Evolutionary conservation across 306 rosid species (phyloP), one percentile per base, ranked within the genome.

Genomic region (Acacia confusa): DNA sequence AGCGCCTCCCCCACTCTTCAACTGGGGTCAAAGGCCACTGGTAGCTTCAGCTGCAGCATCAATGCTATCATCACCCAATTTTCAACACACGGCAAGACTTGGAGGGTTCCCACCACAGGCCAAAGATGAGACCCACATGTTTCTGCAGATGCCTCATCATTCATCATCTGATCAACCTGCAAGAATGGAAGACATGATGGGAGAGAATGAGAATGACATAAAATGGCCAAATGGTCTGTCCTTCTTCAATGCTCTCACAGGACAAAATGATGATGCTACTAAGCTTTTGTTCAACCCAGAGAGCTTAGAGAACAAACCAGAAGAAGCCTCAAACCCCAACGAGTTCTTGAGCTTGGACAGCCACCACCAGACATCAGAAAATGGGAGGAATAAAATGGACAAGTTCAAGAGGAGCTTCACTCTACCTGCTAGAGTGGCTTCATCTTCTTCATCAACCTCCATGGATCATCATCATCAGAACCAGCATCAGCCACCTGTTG

Each of bases 201-300:
- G 91, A 28, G 95, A 86, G 80, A 97, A 92, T 65, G 98, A 94
- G 72, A 82, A 50, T 52, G 98, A 96, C 72, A 89, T 96, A 69
- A 96, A 96, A 73, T 96, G 99, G 99, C 99, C 97, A 0, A 96
- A 91, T 69, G 98, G 97, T 0, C 38, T 91, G 88, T 88, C 99
- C 53, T 88, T 96, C 89, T 94, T 92, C 87, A 96, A 86, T 73
- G 97, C 99, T 10, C 89, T 96, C 30, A 96, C 98, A 0, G 99
- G 95, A 47, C 88, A 94, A 53, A 76, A 90, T 0, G 97, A 92
- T 70, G 96, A 93, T 47, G 92, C 96, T 4, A 93, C 96, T 6
- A 95, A 92, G 85, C 94, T 92, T 72, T 70, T 95, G 88, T 93
- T 95, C 80, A 90, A 93, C 75, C 91, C 95, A 1, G 97, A 92